phyloP scores from a whole-genome alignment of 2,329 filamentous ascomycete species.

The Dactylellina parvicollis region DNA sequence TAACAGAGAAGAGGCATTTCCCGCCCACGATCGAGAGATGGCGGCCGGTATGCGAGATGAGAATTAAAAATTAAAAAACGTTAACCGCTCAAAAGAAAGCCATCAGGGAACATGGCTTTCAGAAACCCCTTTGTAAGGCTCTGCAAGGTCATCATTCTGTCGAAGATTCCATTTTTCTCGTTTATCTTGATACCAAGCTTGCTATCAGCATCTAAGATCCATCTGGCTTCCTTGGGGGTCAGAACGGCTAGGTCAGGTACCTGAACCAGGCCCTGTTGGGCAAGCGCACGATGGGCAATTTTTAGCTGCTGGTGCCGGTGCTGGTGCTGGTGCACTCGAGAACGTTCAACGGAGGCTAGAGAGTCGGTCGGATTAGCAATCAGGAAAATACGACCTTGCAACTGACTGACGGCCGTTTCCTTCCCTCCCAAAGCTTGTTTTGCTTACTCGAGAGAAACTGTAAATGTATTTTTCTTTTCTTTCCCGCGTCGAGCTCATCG shows the following conservation, averaged over 20 bases:
- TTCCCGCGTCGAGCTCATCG: constrained; percentile 48
- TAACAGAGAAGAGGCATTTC: constrained; percentile 14
- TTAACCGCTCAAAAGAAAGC: background rate
- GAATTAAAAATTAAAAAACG: background rate
- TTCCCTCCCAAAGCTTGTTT: constrained; percentile 24
- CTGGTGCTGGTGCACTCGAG: constrained; percentile 8
- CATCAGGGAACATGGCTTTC: background rate
- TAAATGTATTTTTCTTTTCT: constrained; percentile 12
- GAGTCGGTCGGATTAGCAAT: constrained; percentile 36
- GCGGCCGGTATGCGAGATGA: background rate
- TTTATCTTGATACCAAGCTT: constrained; percentile 48
- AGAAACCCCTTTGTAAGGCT: background rate
- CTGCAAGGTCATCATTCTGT: background rate
- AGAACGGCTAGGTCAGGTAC: constrained; percentile 36
- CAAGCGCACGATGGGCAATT: constrained; percentile 3
- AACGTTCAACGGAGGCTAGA: background rate
- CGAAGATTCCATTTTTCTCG: constrained; percentile 5
- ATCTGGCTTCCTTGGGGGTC: too few species aligned
- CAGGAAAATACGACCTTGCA: constrained; percentile 33
- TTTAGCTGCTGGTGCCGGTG: too few species aligned
- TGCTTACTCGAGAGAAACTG: constrained; percentile 40
- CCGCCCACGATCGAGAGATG: background rate
- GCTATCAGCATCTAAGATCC: constrained; percentile 40
- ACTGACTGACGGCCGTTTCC: background rate
- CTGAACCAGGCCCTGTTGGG: constrained; percentile 51